Conservation (phyloP, 176 grass and related monocot genomes). For the Oryza punctata region DNA sequence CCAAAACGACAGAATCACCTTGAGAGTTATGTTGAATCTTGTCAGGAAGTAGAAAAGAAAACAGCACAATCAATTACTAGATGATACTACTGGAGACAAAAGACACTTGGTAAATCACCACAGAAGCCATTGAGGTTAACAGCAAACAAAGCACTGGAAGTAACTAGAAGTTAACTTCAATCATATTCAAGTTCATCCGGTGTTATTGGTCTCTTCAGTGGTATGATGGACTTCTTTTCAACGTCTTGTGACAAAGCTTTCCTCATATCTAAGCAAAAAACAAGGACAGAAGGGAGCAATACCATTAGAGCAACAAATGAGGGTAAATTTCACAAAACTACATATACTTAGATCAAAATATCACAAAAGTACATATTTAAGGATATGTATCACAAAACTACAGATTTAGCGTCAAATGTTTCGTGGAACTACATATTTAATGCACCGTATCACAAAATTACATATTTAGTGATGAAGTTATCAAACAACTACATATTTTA, state of each 20-base stretch:
- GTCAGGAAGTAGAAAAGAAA: neutral
- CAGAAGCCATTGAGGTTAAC: neutral
- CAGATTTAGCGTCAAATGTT: too few species aligned
- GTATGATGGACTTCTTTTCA: slow-evolving; percentile 92
- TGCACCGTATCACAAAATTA: too few species aligned
- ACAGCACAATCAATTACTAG: neutral
- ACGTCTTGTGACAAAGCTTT: slow-evolving; percentile 92
- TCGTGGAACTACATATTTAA: too few species aligned
- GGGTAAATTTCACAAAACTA: too few species aligned
- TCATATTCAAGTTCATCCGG: slow-evolving; percentile 99
- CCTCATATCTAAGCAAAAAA: slow-evolving; percentile 72
- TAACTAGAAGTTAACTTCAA: slow-evolving; percentile 37
- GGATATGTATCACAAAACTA: too few species aligned
- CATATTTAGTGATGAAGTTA: too few species aligned
- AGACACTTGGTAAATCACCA: neutral
- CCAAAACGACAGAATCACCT: neutral
- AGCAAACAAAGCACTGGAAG: neutral
- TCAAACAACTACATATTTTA: too few species aligned
- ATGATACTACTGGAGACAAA: neutral
- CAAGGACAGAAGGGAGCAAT: slow-evolving; percentile 14
- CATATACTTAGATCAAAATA: too few species aligned
- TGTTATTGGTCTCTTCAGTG: slow-evolving; percentile 88
- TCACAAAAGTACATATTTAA: too few species aligned
- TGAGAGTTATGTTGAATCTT: neutral
- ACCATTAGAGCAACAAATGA: neutral